Percentiles rank a stretch among this genome's conserved stretches.
phyloP scores from a whole-genome alignment of 1,139 yeast species.

The Sugiyamaella novakii region DNA sequence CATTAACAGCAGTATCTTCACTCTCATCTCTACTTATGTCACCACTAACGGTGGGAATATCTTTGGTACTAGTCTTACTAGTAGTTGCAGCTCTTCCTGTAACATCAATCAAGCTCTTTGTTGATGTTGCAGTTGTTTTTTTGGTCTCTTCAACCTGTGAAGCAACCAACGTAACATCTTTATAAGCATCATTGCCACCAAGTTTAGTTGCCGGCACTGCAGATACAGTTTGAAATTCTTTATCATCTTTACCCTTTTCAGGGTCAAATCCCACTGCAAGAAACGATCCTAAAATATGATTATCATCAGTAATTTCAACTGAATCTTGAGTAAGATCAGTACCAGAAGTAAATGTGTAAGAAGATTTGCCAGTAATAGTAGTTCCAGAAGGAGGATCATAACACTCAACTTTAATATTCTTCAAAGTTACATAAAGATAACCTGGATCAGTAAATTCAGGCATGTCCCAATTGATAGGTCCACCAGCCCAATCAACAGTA shows the following conservation, averaged over 20 bases:
- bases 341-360: conserved; percentile 53
- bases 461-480: conserved; percentile 80
- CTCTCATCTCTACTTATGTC: background rate
- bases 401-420: conserved; percentile 62
- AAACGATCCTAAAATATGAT: conserved; percentile 14
- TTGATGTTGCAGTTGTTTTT: conserved; percentile 1
- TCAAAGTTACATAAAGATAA: conserved; percentile 69
- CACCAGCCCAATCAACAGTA: conserved; percentile 95
- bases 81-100: conserved; percentile 1
- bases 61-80: background rate
- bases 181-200: conserved; percentile 14
- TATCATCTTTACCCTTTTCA: conserved; percentile 13
- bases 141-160: conserved; percentile 13
- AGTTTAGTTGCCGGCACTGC: conserved; percentile 10
- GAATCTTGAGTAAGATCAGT: conserved; percentile 45
- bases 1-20: background rate
- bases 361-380: conserved; percentile 50
- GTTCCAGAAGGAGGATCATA: conserved; percentile 68
- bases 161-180: background rate
- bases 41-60: background rate
- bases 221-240: conserved; percentile 14
- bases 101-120: conserved; percentile 13
- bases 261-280: conserved; percentile 15
- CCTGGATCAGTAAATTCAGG: conserved; percentile 72
- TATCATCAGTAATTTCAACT: conserved; percentile 22